Percentiles rank a stretch among this genome's conserved stretches.
These are phyloP conservation scores for Lactarius pseudohatsudake DNA, from an alignment of 768 basidiomycete species.

Conservation along the genomic window DNA sequence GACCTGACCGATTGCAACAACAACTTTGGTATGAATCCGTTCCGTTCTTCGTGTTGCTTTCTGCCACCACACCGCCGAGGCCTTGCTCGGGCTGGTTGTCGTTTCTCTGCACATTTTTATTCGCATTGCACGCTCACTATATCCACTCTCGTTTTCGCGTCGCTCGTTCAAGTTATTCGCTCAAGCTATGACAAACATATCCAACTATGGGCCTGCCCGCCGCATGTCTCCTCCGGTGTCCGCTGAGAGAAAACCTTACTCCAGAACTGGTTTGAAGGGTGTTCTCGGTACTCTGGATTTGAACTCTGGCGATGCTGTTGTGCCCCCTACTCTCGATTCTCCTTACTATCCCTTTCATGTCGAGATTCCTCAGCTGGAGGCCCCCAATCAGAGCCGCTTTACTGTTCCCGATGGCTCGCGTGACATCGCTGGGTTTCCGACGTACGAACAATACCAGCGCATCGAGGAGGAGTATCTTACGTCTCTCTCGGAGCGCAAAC, in stretches of 20 bases:
- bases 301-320: slow-evolving; percentile 22
- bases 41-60: slow-evolving; percentile 22
- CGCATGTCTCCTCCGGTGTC: slow-evolving; percentile 22
- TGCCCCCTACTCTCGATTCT: slow-evolving; percentile 15
- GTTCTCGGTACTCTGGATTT: slow-evolving; percentile 25
- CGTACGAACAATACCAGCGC: slow-evolving; percentile 27
- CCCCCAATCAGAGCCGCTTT: slow-evolving; percentile 15
- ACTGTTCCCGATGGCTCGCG: slow-evolving; percentile 8
- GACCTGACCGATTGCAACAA: background rate
- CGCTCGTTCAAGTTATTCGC: slow-evolving; percentile 17
- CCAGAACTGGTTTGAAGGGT: slow-evolving; percentile 23
- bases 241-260: slow-evolving; percentile 25
- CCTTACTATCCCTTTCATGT: slow-evolving; percentile 25
- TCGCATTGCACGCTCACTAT: slow-evolving; percentile 21
- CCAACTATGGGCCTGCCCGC: slow-evolving; percentile 26
- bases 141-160: slow-evolving; percentile 14
- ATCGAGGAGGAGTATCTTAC: slow-evolving; percentile 27
- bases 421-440: slow-evolving; percentile 27
- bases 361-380: slow-evolving; percentile 22
- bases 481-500: slow-evolving; percentile 29
- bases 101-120: slow-evolving; percentile 11
- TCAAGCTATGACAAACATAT: slow-evolving; percentile 24
- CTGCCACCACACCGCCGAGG: slow-evolving; percentile 20
- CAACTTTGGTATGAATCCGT: slow-evolving; percentile 20
- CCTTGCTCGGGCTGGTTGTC: slow-evolving; percentile 11